phyloP scores from a whole-genome alignment of 2,329 filamentous ascomycete genomes.

The Teratosphaeriaceae sp. region DNA sequence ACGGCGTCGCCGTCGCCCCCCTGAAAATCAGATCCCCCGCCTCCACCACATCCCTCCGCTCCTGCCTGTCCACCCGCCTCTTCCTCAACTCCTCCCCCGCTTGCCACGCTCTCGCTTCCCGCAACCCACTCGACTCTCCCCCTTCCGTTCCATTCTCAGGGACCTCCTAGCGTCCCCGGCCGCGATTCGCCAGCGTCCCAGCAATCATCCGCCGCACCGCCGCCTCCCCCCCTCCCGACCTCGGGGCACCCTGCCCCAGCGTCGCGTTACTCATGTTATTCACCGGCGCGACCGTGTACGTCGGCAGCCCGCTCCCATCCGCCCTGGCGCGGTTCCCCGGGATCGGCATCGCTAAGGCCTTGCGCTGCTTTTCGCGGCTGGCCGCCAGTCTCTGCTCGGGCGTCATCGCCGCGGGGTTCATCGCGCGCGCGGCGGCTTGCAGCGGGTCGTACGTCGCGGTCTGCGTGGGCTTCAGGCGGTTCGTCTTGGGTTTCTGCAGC shows the following conservation, averaged over 20 bases:
- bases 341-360: conserved; percentile 46
- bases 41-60: too few species aligned
- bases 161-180: too few species aligned
- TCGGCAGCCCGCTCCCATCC: conserved; percentile 50
- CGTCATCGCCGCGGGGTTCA: conserved; percentile 12
- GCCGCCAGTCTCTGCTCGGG: conserved; percentile 33
- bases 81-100: too few species aligned
- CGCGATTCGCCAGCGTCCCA: too few species aligned
- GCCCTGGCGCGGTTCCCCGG: conserved; percentile 53
- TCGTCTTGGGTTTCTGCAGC: conserved; percentile 71
- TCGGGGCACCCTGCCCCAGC: not conserved
- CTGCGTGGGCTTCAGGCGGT: conserved; percentile 75
- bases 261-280: conserved; percentile 37
- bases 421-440: conserved; percentile 18
- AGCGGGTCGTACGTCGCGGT: conserved; percentile 55
- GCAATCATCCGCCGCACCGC: conserved; percentile 29
- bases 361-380: conserved; percentile 45
- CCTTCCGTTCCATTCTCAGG: too few species aligned
- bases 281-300: conserved; percentile 58
- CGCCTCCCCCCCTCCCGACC: not conserved
- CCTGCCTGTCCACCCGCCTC: too few species aligned
- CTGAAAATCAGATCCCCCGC: too few species aligned
- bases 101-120: too few species aligned
- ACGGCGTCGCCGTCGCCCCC: too few species aligned
- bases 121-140: too few species aligned